These are phyloP conservation scores for Cytospora leucostoma DNA, from an alignment of 2,329 filamentous ascomycete species.

Conservation along the genomic window DNA sequence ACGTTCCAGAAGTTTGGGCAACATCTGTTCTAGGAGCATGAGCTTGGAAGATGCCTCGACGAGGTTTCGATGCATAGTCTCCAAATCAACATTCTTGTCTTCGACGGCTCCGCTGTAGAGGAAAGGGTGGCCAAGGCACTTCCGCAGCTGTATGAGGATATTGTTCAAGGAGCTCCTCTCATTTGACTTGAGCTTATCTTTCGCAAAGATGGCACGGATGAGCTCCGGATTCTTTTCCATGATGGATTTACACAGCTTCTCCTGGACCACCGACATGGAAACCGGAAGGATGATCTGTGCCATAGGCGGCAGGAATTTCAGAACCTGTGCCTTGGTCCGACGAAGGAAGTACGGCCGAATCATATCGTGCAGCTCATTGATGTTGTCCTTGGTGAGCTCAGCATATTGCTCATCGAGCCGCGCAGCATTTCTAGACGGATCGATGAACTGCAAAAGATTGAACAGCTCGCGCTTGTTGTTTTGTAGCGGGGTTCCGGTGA, in stretches of 20 bases:
- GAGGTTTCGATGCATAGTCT: constrained; percentile 73
- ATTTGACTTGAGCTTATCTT: constrained; percentile 63
- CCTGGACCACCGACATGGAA: constrained; percentile 92
- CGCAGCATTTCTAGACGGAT: constrained; percentile 68
- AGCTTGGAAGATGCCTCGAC: constrained; percentile 92
- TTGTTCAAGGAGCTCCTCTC: constrained; percentile 87
- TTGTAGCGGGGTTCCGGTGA: constrained; percentile 91
- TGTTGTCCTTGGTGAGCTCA: constrained; percentile 79
- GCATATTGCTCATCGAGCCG: constrained; percentile 73
- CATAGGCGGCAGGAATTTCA: constrained; percentile 91
- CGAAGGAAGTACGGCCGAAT: constrained; percentile 72
- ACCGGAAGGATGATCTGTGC: constrained; percentile 93
- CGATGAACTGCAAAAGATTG: constrained; percentile 94
- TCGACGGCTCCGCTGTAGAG: constrained; percentile 91
- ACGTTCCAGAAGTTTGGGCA: constrained; percentile 81
- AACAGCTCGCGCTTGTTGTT: constrained; percentile 96
- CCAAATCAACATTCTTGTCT: constrained; percentile 66
- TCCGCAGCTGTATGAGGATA: constrained; percentile 91
- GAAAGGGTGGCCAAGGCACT: constrained; percentile 94
- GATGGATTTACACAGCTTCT: constrained; percentile 92
- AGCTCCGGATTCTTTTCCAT: constrained; percentile 87
- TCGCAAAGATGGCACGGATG: constrained; percentile 81
- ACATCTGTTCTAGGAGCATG: constrained; percentile 77
- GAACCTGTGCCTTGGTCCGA: constrained; percentile 85
- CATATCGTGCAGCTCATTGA: constrained; percentile 77